These are phyloP conservation scores for Zoysia japonica DNA, from an alignment of 176 grass and related monocot genomes.

Conservation along the genomic window DNA sequence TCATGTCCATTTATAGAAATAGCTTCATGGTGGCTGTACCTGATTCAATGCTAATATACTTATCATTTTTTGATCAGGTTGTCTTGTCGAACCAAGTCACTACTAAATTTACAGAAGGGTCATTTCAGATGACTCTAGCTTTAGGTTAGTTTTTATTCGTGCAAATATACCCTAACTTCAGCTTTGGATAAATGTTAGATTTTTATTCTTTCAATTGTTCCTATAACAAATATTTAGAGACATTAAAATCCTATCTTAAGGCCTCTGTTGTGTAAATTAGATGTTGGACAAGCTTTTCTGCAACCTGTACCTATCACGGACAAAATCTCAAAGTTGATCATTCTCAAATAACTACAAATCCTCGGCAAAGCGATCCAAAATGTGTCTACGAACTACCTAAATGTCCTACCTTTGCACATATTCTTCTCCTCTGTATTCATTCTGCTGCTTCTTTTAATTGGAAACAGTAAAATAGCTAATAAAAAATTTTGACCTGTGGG, in stretches of 20 bases:
- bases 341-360: not conserved
- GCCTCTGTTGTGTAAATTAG: not conserved
- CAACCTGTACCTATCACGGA: not conserved
- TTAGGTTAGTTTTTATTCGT: slow-evolving; percentile 55
- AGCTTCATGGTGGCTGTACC: not conserved
- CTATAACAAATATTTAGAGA: not conserved
- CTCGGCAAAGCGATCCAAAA: not conserved
- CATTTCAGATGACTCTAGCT: slow-evolving; percentile 92
- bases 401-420: not conserved
- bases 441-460: not conserved
- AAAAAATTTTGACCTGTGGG: too few species aligned
- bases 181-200: not conserved
- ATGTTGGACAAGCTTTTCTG: not conserved
- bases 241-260: not conserved
- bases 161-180: not conserved
- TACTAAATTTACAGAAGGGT: slow-evolving; percentile 86
- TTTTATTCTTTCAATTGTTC: not conserved
- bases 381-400: not conserved
- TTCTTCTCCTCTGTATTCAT: not conserved
- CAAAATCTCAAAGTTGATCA: not conserved
- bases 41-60: slow-evolving; percentile 23
- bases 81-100: slow-evolving; percentile 97
- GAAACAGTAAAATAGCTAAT: not conserved
- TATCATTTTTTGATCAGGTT: slow-evolving; percentile 58
- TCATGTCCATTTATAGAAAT: slow-evolving; percentile 1